A percentile compares a stretch with the other conserved stretches of the same genome.
These are phyloP conservation scores for Pseudozyma sp. DNA, from an alignment of 1,284 basidiomycete species.

Conservation along the genomic window DNA sequence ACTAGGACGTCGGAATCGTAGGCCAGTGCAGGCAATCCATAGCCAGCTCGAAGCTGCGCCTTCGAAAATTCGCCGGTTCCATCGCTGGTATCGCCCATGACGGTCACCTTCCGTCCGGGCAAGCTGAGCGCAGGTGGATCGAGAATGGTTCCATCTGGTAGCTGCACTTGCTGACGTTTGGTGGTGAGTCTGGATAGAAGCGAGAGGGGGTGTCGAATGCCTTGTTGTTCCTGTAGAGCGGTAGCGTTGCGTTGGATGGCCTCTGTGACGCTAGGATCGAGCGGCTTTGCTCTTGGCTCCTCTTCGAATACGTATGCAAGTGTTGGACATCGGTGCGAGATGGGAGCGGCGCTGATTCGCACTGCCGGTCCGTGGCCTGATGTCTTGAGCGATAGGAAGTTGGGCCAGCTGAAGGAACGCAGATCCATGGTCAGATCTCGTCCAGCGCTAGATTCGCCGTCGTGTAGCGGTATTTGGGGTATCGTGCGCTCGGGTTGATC, in stretches of 20 bases:
- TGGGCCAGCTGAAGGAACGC: constrained; percentile 54
- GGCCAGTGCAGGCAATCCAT: constrained; percentile 21
- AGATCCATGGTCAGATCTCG: constrained; percentile 55
- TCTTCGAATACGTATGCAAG: constrained; percentile 65
- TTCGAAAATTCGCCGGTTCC: constrained; percentile 53
- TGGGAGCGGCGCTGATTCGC: constrained; percentile 62
- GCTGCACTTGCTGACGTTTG: constrained; percentile 45
- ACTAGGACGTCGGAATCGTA: constrained; percentile 62
- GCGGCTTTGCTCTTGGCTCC: constrained; percentile 36
- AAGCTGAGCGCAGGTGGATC: constrained; percentile 58
- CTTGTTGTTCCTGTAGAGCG: constrained; percentile 46
- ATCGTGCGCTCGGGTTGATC: constrained; percentile 36
- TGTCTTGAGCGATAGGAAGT: constrained; percentile 44
- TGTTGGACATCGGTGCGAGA: constrained; percentile 64
- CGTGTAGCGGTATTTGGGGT: constrained; percentile 57
- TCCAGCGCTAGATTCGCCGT: constrained; percentile 55
- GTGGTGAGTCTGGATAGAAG: constrained; percentile 50
- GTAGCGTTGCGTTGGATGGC: constrained; percentile 55
- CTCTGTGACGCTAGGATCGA: constrained; percentile 45
- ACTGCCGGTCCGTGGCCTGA: constrained; percentile 37
- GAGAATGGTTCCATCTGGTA: constrained; percentile 61
- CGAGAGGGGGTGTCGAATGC: constrained; percentile 61
- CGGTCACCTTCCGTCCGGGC: constrained; percentile 61
- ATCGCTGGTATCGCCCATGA: constrained; percentile 66
- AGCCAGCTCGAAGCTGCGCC: constrained; percentile 16